phyloP scores from a whole-genome alignment of 192 early-diverging fungal genomes.

The Coemansia guatemalensis region DNA sequence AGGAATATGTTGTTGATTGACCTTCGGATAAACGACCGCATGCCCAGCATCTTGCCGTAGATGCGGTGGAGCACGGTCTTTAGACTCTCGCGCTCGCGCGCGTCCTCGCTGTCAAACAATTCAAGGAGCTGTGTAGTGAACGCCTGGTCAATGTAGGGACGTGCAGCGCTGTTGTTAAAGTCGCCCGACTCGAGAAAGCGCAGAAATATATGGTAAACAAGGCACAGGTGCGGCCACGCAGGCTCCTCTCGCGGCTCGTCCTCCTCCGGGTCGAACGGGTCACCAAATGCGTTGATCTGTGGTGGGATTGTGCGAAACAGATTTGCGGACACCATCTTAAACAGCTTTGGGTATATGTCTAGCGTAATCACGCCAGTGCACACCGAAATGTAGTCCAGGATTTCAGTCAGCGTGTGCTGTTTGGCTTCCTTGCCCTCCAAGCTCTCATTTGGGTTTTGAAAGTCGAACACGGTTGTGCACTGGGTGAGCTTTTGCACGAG shows the following conservation, averaged over 20 bases:
- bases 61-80: constrained; percentile 98
- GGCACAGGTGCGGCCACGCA: constrained; percentile 97
- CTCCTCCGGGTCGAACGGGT: constrained; percentile 98
- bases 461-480: constrained; percentile 94
- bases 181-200: constrained; percentile 97
- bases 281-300: constrained; percentile 90
- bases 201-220: constrained; percentile 98
- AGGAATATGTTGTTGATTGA: constrained; percentile 99
- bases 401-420: constrained; percentile 83
- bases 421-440: constrained; percentile 97
- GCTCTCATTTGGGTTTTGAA: constrained; percentile 86
- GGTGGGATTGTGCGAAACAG: constrained; percentile 97
- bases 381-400: constrained; percentile 91
- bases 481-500: constrained; percentile 89
- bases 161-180: constrained; percentile 95
- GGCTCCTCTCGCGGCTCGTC: constrained; percentile 97
- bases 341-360: constrained; percentile 86
- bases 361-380: constrained; percentile 88
- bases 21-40: constrained; percentile 94
- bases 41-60: constrained; percentile 97
- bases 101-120: constrained; percentile 99
- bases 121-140: constrained; percentile 88
- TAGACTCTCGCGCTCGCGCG: constrained; percentile 96
- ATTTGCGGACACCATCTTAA: constrained; percentile 95
- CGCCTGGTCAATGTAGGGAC: constrained; percentile 94